Conservation (phyloP, 2,329 filamentous ascomycete species). For the Thelonectria olida region DNA sequence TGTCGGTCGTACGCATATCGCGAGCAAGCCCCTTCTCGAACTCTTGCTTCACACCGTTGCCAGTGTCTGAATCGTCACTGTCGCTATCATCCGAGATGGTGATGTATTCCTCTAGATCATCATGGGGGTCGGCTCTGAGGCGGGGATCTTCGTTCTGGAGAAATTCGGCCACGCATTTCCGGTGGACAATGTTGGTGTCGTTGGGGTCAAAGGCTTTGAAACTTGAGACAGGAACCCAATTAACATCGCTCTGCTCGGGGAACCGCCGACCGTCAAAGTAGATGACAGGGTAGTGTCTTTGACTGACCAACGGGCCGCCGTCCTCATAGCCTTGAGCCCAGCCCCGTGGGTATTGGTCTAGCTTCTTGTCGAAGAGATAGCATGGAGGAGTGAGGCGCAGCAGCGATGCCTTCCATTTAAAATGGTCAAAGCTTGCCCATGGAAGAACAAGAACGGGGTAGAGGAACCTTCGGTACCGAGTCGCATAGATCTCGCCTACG, state of each 20-base stretch:
- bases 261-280: slow-evolving; percentile 2
- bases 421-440: not conserved
- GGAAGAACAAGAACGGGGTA: slow-evolving; percentile 13
- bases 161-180: not conserved
- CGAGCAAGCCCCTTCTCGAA: not conserved
- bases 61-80: not conserved
- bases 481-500: slow-evolving; percentile 1
- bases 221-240: not conserved
- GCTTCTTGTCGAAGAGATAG: not conserved
- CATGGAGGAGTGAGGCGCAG: not conserved
- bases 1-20: not conserved
- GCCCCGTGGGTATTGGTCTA: not conserved
- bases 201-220: slow-evolving; percentile 1
- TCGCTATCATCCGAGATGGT: not conserved
- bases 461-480: not conserved
- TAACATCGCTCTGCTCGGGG: not conserved
- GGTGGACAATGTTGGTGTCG: not conserved
- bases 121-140: not conserved
- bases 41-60: not conserved
- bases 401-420: not conserved
- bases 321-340: slow-evolving; percentile 16
- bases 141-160: not conserved
- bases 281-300: slow-evolving; percentile 8
- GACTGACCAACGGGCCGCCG: not conserved
- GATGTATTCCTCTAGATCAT: not conserved